Evolutionary conservation across 1,139 yeast species (phyloP).

Genomic region (Diutina neorugosa): DNA sequence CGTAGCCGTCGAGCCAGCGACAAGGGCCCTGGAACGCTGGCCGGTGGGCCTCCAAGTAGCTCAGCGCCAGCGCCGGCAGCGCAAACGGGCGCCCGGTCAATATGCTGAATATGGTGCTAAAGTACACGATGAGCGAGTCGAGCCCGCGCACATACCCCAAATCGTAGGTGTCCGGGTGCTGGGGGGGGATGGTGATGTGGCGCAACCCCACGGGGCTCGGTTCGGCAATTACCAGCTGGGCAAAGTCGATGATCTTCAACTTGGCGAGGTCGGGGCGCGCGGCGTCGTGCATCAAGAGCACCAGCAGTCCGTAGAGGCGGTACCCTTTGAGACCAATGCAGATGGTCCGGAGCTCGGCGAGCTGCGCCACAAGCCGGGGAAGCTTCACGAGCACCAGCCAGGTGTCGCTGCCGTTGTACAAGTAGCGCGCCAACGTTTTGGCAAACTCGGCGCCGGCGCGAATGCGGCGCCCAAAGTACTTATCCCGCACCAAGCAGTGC

Average conservation of each 20-base stretch:
- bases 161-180: constrained; percentile 53
- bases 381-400: constrained; percentile 57
- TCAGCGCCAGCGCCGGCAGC: constrained; percentile 4
- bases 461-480: constrained; percentile 81
- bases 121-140: constrained; percentile 50
- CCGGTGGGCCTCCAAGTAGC: constrained; percentile 5
- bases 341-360: constrained; percentile 45
- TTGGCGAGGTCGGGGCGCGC: constrained; percentile 23
- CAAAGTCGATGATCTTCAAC: constrained; percentile 85
- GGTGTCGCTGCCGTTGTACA: constrained; percentile 58
- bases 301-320: constrained; percentile 83
- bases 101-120: constrained; percentile 39
- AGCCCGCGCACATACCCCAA: constrained; percentile 80
- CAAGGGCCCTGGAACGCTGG: constrained; percentile 5
- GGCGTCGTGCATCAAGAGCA: constrained; percentile 83
- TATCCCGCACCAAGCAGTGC: constrained; percentile 60
- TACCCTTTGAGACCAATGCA: constrained; percentile 58
- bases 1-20: constrained; percentile 8
- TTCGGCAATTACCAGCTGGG: constrained; percentile 68
- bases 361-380: constrained; percentile 49
- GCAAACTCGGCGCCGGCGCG: constrained; percentile 69
- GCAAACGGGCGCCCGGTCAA: constrained; percentile 19
- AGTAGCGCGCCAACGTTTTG: constrained; percentile 57
- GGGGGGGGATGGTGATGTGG: constrained; percentile 40
- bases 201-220: constrained; percentile 14